Base-by-base conservation (phyloP, 768 basidiomycete species). In the Serpula lacrymans region DNA sequence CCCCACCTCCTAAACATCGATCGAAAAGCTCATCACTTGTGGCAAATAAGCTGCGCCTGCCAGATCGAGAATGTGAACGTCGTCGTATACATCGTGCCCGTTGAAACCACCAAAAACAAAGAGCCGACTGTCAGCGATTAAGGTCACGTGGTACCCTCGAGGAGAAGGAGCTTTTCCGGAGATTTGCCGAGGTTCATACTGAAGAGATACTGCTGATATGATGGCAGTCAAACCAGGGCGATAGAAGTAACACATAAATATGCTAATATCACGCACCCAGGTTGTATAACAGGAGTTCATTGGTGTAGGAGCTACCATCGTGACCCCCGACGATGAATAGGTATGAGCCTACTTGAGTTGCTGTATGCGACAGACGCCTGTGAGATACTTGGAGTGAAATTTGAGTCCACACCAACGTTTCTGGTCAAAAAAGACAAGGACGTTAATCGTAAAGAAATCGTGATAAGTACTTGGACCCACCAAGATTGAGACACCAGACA, bases 51-150 rank as follows among this genome's bases (percentile, higher is more conserved):
- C 91, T 4, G 82, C 77, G 8, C 85, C 88, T 4, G 89, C 88
- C 24, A 95, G 72, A 54, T 97, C 93, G 32, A 96, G 69, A 27
- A 86, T 74, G 61, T 85, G 76, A 26, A 93, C 82, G 63, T 95
- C 93, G 49, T 92, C 88, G 52, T 80, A 92, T 3, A 87, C 81
- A 13, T 80, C 80, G 36, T 75, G 77, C 2, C 92, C 93, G 32
- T 94, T 91, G 53, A 84, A 86, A 42, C 93, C 94, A 22, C 94
- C 93, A 52, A 93, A 84, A 24, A 94, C 61, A 62, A 92, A 88
- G 3, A 96, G 57, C 3, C 93, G 72, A 43, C 85, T 83, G 60
- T 97, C 94, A 4, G 89, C 83, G 4, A 93, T 67, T 20, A 91
- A 61, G 0, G 90, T 70, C 7, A 82, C 78, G 52, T 96, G 94